Evolutionary conservation across 2,329 filamentous ascomycete species (phyloP).

Genomic region (Paecilomyces fulvus): DNA sequence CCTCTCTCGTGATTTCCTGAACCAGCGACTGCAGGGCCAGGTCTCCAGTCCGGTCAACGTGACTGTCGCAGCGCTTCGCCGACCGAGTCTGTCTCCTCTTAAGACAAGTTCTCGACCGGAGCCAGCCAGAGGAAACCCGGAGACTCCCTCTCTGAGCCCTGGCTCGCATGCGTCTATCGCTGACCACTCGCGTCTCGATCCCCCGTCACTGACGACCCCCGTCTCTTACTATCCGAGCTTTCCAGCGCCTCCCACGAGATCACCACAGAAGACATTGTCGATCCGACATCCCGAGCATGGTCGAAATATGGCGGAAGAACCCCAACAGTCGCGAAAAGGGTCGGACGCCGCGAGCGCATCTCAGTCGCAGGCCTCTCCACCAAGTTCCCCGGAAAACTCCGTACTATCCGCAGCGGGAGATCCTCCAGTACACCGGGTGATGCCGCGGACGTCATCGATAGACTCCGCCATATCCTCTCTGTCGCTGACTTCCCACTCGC

Average conservation of each 20-base stretch:
- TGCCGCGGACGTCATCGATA: constrained; percentile 74
- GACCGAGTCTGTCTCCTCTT: constrained; percentile 22
- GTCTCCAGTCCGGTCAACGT: constrained; percentile 13
- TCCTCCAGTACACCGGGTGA: constrained; percentile 24
- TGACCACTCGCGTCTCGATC: constrained; percentile 14
- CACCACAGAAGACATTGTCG: constrained; percentile 8
- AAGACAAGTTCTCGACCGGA: constrained; percentile 19
- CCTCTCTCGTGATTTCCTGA: constrained; percentile 28
- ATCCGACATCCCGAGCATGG: constrained; percentile 14
- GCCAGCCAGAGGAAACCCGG: constrained; percentile 12
- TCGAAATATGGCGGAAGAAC: constrained; percentile 14
- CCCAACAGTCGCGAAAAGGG: constrained; percentile 16
- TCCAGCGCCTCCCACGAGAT: constrained; percentile 17
- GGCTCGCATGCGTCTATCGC: constrained; percentile 17
- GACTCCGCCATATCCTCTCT: constrained; percentile 84
- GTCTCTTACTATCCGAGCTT: constrained; percentile 21
- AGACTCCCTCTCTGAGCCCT: constrained; percentile 15
- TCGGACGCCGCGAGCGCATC: constrained; percentile 18
- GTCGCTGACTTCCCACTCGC: constrained; percentile 51
- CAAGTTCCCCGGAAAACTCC: constrained; percentile 20
- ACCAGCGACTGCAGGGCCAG: constrained; percentile 19
- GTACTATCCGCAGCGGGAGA: constrained; percentile 21
- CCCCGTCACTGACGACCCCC: constrained; percentile 10
- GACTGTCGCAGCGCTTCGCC: constrained; percentile 14
- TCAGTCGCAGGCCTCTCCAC: constrained; percentile 22